Base-by-base conservation (phyloP, 192 early-diverging fungal species). In the Entomortierella beljakovae region DNA sequence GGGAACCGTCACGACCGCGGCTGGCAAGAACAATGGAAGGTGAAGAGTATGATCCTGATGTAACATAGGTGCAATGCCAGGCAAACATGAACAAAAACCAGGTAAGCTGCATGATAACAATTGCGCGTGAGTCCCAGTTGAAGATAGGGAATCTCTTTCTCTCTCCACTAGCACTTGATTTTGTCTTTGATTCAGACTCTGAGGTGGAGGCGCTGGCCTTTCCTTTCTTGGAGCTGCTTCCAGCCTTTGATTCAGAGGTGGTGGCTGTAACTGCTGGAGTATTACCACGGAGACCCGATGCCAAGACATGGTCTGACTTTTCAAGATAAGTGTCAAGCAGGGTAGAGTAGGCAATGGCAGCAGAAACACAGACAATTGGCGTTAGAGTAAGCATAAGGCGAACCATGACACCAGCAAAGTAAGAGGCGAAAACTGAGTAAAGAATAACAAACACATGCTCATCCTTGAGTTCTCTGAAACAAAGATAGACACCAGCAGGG, bases 321-420 rank as follows among this genome's bases (percentile, higher is more conserved):
- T 87, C 85, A 48, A 99, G 75, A 82, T 97, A 99, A 6, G 90
- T 87, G 54, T 98, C 96, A 43, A 99, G 81, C 28, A 98, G 66
- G 13, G 90, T 90, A 31, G 98, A 95, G 37, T 99, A 81, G 2
- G 96, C 92, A 31, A 99, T 92, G 10, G 94, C 98, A 25, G 93
- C 89, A 59, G 96, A 88, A 31, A 99, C 93, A 80, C 98, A 99
- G 22, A 99, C 98, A 54, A 97, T 91, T 22, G 98, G 98, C 13
- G 98, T 99, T 60, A 99, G 84, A 3, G 98, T 99, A 48, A 99
- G 85, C 88, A 99, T 99, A 51, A 99, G 85, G 54, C 98, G 96
- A 38, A 99, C 98, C 98, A 99, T 99, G 56, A 99, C 98, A 58
- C 98, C 95, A 16, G 98, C 95, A 91, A 99, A 99, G 85, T 99